Evolutionary conservation across 805 yeast genomes (phyloP).

Genomic region (Starmera pachycereana): DNA sequence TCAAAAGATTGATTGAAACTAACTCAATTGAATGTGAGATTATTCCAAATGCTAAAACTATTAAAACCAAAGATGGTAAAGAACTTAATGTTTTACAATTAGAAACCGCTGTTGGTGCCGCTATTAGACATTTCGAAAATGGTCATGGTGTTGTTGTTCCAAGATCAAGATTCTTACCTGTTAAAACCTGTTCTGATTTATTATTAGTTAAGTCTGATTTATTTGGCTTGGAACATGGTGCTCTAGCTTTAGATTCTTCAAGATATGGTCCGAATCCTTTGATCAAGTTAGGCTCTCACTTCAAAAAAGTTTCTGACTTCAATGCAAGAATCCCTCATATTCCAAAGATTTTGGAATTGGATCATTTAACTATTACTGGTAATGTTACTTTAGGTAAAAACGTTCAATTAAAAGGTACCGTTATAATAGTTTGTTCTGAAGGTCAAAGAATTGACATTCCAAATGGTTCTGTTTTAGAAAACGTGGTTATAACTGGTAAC

Average conservation of each 20-base stretch:
- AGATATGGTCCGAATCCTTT: conserved; percentile 90
- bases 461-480: conserved; percentile 88
- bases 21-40: conserved; percentile 83
- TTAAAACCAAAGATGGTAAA: conserved; percentile 54
- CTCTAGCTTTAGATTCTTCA: conserved; percentile 69
- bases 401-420: conserved; percentile 92
- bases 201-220: conserved; percentile 91
- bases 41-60: conserved; percentile 87
- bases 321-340: conserved; percentile 85
- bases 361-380: conserved; percentile 96
- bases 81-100: conserved; percentile 86
- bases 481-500: conserved; percentile 95
- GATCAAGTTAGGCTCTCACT: conserved; percentile 92
- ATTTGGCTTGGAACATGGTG: conserved; percentile 85
- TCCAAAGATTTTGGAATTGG: conserved; percentile 93
- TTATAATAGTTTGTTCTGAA: conserved; percentile 93
- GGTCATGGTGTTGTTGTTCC: conserved; percentile 99
- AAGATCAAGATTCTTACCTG: conserved; percentile 95
- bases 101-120: conserved; percentile 99
- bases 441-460: conserved; percentile 97
- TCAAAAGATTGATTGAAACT: conserved; percentile 82
- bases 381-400: conserved; percentile 85
- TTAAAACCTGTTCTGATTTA: conserved; percentile 93
- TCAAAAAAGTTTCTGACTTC: conserved; percentile 90
- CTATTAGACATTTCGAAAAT: conserved; percentile 87